Evolutionary conservation across 2,329 filamentous ascomycete genomes (phyloP).

Genomic region (Apiospora marii): DNA sequence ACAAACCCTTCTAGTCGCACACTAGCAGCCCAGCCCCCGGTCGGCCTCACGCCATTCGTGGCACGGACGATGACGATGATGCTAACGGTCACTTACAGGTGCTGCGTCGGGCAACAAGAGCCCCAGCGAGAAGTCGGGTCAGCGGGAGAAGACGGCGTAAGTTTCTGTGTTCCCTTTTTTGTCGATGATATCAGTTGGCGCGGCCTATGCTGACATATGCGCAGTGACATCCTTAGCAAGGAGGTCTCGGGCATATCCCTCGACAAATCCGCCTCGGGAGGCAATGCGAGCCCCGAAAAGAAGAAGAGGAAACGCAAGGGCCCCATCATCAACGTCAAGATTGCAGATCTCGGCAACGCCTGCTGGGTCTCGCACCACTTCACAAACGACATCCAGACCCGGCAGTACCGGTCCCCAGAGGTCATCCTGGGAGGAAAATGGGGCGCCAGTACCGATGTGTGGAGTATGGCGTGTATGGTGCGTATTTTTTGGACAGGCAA

Average conservation of each 20-base stretch:
- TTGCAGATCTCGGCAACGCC: slow-evolving; percentile 96
- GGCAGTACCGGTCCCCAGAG: slow-evolving; percentile 96
- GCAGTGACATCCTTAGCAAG: slow-evolving; percentile 84
- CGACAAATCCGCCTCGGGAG: slow-evolving; percentile 66
- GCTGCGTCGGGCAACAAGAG: slow-evolving; percentile 46
- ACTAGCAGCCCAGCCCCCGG: slow-evolving; percentile 6
- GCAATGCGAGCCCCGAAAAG: slow-evolving; percentile 62
- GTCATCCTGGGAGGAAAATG: slow-evolving; percentile 97
- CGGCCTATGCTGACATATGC: not conserved
- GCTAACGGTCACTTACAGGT: not conserved
- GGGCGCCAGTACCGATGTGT: slow-evolving; percentile 99
- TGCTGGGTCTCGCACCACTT: slow-evolving; percentile 99
- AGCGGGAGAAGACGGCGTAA: slow-evolving; percentile 93
- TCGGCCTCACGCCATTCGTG: not conserved
- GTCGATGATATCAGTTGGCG: not conserved
- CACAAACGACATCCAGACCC: slow-evolving; percentile 98
- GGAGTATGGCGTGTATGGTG: slow-evolving; percentile 99
- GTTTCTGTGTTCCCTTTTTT: slow-evolving; percentile 44
- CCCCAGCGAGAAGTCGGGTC: slow-evolving; percentile 74
- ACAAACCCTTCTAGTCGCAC: slow-evolving; percentile 17
- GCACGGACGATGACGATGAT: slow-evolving; percentile 4
- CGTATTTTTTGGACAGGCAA: slow-evolving; percentile 36
- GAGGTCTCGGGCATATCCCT: slow-evolving; percentile 96
- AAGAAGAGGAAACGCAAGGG: slow-evolving; percentile 67
- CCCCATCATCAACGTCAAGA: slow-evolving; percentile 93